Base-by-base conservation (phyloP, 257 asterid genomes). In the Mentha longifolia region DNA sequence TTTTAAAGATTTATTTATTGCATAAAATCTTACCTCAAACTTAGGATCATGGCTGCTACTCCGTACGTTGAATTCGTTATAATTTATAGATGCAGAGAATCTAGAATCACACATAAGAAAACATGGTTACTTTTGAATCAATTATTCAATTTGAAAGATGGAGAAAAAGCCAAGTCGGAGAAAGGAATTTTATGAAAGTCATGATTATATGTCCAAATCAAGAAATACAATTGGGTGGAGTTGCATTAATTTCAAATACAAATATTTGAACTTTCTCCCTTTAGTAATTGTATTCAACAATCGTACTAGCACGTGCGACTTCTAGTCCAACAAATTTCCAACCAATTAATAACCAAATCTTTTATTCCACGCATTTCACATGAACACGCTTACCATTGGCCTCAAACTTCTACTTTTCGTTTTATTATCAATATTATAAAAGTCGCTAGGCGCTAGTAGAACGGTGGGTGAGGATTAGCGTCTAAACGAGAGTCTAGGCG, bases 291-390 rank as follows among this genome's bases (percentile, higher is more conserved):
- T 42, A 42, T 28, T 41, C 52, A 61, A 59, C 64, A 75, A 60
- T 68, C 8, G 35, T 41, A 16, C 65, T 49, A 28, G 25, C 75
- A 75, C 65, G 69, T 74, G 74, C 31, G 45, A 31, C 52, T 42
- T 17, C 2, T 22, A n/a, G 47, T 63, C 61, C 41, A 12, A 9
- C 69, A 59, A 59, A 3, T 10, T n/a, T n/a, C n/a, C n/a, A n/a
- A n/a, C n/a, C n/a, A n/a, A 16, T 13, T 8, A 16, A 16, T 42
- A 54, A 62, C 55, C 47, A 20, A 5, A 12, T 55, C 39, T 13
- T 16, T 13, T 74, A 45, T 43, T 75, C 66, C 25, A 68, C 74
- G 74, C 30, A 60, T 41, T 75, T 75, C 71, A 75, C 74, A 75
- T 59, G 31, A 61, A 47, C 47, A 22, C 25, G 25, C 25, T 22